Conservation (phyloP, 2,329 filamentous ascomycete genomes). For the Paramyrothecium roridum region DNA sequence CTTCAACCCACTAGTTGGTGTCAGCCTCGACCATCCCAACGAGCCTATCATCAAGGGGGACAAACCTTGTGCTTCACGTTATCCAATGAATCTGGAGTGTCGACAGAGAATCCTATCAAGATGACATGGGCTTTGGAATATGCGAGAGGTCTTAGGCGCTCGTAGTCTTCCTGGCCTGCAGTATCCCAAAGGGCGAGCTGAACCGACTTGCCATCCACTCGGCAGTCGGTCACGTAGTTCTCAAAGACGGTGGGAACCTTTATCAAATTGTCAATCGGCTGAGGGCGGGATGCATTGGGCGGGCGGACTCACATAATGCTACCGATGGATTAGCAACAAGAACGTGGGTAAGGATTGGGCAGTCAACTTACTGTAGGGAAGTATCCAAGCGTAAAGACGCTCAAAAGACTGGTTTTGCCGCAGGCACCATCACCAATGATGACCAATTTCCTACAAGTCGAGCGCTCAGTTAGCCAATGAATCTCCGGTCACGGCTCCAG, state of each 20-base stretch:
- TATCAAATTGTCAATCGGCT: constrained; percentile 4
- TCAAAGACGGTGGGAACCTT: constrained; percentile 95
- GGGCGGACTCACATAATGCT: constrained; percentile 55
- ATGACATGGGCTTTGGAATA: constrained; percentile 98
- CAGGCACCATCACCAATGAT: constrained; percentile 97
- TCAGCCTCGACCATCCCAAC: constrained; percentile 10
- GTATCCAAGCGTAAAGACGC: constrained; percentile 96
- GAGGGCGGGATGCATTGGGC: constrained; percentile 1
- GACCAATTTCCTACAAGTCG: constrained; percentile 73
- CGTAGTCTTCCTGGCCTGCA: constrained; percentile 98
- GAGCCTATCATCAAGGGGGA: constrained; percentile 8
- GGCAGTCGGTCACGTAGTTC: constrained; percentile 98
- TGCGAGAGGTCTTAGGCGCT: constrained; percentile 87
- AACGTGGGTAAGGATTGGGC: constrained; percentile 4
- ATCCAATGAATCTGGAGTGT: constrained; percentile 92
- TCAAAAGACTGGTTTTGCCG: constrained; percentile 95
- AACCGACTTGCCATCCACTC: constrained; percentile 97
- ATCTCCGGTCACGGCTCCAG: too few species aligned
- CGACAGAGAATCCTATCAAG: constrained; percentile 91
- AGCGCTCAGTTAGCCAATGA: not conserved
- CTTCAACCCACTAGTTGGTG: constrained; percentile 77
- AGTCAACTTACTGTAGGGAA: constrained; percentile 81
- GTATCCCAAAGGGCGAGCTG: constrained; percentile 99
- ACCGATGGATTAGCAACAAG: constrained; percentile 21
- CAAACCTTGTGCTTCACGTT: constrained; percentile 95